Evolutionary conservation across 257 asterid species (phyloP).

Genomic region (Penstemon barbatus): DNA sequence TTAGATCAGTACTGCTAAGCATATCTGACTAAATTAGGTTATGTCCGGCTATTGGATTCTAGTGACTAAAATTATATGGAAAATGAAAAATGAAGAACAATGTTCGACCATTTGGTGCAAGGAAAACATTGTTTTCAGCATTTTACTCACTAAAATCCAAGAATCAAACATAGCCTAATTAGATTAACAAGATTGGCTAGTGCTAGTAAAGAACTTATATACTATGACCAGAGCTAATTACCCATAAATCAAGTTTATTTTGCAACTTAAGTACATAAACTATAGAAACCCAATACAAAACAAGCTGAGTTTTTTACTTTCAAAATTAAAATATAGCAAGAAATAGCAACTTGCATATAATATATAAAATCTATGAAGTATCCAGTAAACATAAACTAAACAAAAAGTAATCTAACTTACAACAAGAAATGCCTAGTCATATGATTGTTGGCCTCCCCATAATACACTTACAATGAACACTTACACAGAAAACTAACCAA

Average conservation of each 20-base stretch:
- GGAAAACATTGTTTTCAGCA: too few species aligned
- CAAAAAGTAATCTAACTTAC: slow-evolving; percentile 5
- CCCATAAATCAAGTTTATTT: too few species aligned
- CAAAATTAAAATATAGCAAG: not conserved
- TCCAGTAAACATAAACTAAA: not conserved
- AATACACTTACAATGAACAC: not conserved
- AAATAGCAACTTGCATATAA: not conserved
- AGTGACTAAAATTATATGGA: too few species aligned
- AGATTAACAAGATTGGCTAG: slow-evolving; percentile 4
- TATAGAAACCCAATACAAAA: too few species aligned
- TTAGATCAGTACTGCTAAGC: not conserved
- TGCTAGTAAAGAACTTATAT: not conserved
- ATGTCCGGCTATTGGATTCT: too few species aligned
- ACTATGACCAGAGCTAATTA: not conserved
- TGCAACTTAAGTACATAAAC: too few species aligned
- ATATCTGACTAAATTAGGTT: not conserved
- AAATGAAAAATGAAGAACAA: too few species aligned
- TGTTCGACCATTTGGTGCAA: too few species aligned
- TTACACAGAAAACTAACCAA: too few species aligned
- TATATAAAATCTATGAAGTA: not conserved
- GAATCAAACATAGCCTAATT: not conserved
- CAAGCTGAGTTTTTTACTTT: too few species aligned
- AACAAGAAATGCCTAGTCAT: slow-evolving; percentile 1
- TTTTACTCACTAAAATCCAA: too few species aligned
- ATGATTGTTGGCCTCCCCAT: not conserved